Evolutionary conservation across 1,284 basidiomycete species (phyloP).

Genomic region (Vanrija sp.): DNA sequence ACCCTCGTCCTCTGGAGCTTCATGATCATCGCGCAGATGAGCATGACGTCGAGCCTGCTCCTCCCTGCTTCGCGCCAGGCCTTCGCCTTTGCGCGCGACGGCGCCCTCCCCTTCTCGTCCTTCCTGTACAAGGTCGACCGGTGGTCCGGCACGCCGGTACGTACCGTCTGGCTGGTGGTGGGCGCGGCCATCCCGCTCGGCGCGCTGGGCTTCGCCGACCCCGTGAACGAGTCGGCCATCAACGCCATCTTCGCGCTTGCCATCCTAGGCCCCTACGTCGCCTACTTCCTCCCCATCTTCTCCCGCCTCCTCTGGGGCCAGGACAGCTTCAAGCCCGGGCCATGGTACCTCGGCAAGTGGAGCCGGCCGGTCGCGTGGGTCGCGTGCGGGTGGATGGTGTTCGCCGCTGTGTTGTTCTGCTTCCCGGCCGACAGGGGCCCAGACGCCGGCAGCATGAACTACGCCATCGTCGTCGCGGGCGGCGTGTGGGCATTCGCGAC

Average conservation of each 20-base stretch:
- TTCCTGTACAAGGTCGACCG: conserved; percentile 51
- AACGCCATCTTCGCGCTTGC: conserved; percentile 43
- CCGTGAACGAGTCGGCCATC: conserved; percentile 34
- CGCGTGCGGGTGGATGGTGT: conserved; percentile 38
- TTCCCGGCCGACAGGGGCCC: conserved; percentile 37
- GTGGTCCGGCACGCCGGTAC: conserved; percentile 31
- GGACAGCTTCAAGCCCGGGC: conserved; percentile 33
- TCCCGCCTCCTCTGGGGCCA: conserved; percentile 32
- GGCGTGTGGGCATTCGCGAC: conserved; percentile 39
- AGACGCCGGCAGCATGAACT: conserved; percentile 36
- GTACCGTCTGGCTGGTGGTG: conserved; percentile 41
- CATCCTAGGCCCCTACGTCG: conserved; percentile 33
- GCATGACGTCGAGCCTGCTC: conserved; percentile 38
- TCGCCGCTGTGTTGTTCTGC: conserved; percentile 40
- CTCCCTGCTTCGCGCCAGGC: conserved; percentile 56
- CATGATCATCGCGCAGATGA: conserved; percentile 22
- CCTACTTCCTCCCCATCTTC: conserved; percentile 39
- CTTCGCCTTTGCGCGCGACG: conserved; percentile 63
- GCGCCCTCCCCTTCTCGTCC: conserved; percentile 66
- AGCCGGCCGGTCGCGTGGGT: conserved; percentile 30
- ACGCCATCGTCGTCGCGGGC: conserved; percentile 32
- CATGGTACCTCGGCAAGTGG: conserved; percentile 34
- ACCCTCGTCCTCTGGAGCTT: conserved; percentile 49
- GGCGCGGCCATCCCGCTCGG: conserved; percentile 36
- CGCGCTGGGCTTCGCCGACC: conserved; percentile 36